Percentiles rank a stretch among this genome's conserved stretches.
Evolutionary conservation across 2,329 filamentous ascomycete genomes (phyloP).

Genomic region (Diaporthe eres): DNA sequence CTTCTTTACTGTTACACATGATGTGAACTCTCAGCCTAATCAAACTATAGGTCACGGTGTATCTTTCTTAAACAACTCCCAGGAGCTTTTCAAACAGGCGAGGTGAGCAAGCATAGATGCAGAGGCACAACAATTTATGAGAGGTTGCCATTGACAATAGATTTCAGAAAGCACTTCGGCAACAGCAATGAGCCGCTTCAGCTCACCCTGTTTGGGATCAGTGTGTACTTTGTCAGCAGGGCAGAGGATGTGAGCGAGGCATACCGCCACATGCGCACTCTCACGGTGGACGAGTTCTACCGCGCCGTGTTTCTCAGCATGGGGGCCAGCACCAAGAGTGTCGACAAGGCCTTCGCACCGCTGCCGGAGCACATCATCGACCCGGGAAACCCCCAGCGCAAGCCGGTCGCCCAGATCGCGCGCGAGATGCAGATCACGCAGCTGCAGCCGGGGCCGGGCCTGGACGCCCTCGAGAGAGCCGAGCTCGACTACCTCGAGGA

Average conservation of each 20-base stretch:
- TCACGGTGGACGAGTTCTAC: not conserved
- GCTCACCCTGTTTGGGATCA: conserved; percentile 44
- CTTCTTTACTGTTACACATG: not conserved
- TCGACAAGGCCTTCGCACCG: not conserved
- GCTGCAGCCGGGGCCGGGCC: not conserved
- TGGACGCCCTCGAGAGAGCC: not conserved
- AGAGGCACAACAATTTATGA: no score
- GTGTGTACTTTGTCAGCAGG: conserved; percentile 46
- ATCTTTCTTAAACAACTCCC: not conserved
- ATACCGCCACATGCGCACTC: conserved; percentile 35
- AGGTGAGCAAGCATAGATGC: not conserved
- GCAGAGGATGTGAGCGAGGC: conserved; percentile 44
- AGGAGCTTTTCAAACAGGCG: not conserved
- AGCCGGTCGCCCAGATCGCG: not conserved
- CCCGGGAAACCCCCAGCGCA: not conserved
- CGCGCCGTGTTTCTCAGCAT: not conserved
- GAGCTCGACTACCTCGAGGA: not conserved
- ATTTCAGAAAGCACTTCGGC: not conserved
- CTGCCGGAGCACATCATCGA: not conserved
- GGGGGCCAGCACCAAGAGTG: not conserved
- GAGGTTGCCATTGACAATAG: no score
- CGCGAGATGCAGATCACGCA: not conserved
- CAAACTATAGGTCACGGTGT: not conserved
- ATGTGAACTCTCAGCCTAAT: not conserved
- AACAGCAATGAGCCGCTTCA: conserved; percentile 44